These are phyloP conservation scores for Quercus tomentella DNA, from an alignment of 331 rosid species.

Conservation along the genomic window DNA sequence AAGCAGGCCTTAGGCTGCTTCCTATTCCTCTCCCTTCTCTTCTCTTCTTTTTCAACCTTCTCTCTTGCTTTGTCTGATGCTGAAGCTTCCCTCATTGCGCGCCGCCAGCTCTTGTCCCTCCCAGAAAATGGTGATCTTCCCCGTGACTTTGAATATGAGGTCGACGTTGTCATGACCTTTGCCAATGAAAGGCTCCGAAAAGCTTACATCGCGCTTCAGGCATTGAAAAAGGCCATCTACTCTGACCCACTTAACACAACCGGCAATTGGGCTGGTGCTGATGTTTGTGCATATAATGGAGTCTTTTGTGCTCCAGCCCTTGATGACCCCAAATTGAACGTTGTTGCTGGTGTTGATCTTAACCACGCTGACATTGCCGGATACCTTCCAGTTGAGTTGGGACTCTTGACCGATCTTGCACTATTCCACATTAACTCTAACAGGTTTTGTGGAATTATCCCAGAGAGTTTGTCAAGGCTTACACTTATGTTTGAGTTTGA, in stretches of 20 bases:
- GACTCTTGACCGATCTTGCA: conserved; percentile 44
- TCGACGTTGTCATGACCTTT: not conserved
- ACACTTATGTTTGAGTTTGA: conserved; percentile 48
- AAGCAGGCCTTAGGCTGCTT: conserved; percentile 30
- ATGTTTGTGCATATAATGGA: conserved; percentile 69
- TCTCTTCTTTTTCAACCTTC: conserved; percentile 17
- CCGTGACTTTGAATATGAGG: not conserved
- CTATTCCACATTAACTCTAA: conserved; percentile 63
- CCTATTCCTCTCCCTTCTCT: conserved; percentile 2
- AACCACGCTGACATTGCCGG: conserved; percentile 66
- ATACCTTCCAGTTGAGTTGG: conserved; percentile 44
- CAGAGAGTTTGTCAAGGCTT: conserved; percentile 30
- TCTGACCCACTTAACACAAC: conserved; percentile 57
- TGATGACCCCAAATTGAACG: conserved; percentile 35
- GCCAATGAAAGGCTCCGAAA: conserved; percentile 34
- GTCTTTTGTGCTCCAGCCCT: conserved; percentile 53
- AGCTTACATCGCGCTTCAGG: conserved; percentile 51
- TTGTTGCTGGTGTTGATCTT: conserved; percentile 65
- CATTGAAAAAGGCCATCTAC: conserved; percentile 44
- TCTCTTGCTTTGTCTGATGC: conserved; percentile 21
- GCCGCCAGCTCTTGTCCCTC: conserved; percentile 9
- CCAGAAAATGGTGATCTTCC: conserved; percentile 12
- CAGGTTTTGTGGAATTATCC: conserved; percentile 60
- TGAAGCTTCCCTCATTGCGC: conserved; percentile 8
- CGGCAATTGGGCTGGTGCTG: conserved; percentile 46